A percentile compares a stretch with the other conserved stretches of the same genome.
Conservation (phyloP, 495 filamentous ascomycete species). For the Cercophora samala region DNA sequence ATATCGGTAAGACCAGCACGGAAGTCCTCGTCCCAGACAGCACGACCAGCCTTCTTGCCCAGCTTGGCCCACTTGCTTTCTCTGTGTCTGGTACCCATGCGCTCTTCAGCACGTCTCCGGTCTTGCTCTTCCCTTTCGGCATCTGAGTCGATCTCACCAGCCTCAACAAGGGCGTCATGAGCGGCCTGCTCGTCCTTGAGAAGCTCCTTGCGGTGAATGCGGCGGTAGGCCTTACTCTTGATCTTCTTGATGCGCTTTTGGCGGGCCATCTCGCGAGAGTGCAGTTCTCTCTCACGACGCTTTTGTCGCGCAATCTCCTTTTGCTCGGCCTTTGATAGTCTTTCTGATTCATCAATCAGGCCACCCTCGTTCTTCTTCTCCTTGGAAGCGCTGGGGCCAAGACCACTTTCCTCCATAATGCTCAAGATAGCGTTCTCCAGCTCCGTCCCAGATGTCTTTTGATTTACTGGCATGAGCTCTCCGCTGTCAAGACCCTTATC, state of each 20-base stretch:
- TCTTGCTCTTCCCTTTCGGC: conserved; percentile 78
- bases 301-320: conserved; percentile 70
- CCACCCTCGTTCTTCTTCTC: conserved; percentile 55
- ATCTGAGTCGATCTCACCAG: conserved; percentile 64
- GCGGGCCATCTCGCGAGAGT: conserved; percentile 86
- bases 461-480: conserved; percentile 53
- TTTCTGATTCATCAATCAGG: conserved; percentile 55
- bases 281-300: conserved; percentile 73
- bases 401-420: conserved; percentile 84
- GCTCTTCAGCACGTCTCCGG: conserved; percentile 74
- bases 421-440: conserved; percentile 79
- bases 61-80: conserved; percentile 96
- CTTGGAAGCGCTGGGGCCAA: conserved; percentile 50
- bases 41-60: conserved; percentile 71
- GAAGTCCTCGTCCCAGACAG: conserved; percentile 81
- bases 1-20: conserved; percentile 73
- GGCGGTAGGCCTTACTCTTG: conserved; percentile 89
- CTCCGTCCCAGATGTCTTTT: conserved; percentile 64
- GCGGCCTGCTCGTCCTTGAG: conserved; percentile 70
- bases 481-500: conserved; percentile 47
- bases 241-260: conserved; percentile 96
- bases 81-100: conserved; percentile 83
- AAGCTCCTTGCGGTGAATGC: conserved; percentile 84
- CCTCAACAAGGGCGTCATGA: conserved; percentile 59
- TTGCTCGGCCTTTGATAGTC: conserved; percentile 66